Evolutionary conservation across 2,329 filamentous ascomycete species (phyloP).

Genomic region (Elsinoe necatrix): DNA sequence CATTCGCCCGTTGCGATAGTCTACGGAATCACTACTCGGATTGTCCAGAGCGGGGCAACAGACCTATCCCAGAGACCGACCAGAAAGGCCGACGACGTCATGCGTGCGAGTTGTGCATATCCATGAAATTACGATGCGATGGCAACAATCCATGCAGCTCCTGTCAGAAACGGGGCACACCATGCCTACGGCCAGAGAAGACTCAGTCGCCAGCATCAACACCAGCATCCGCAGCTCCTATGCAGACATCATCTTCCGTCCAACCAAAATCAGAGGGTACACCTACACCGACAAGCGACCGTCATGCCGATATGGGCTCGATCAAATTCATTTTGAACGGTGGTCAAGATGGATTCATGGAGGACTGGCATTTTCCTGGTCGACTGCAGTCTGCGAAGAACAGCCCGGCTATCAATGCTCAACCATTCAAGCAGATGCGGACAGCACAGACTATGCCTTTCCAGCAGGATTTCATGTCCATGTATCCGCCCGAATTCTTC

Average conservation of each 20-base stretch:
- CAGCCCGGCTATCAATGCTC: slow-evolving; percentile 11
- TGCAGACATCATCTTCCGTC: background rate
- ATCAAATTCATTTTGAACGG: slow-evolving; percentile 15
- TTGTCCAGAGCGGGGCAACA: slow-evolving; percentile 8
- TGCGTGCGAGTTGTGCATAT: slow-evolving; percentile 12
- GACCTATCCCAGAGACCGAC: slow-evolving; percentile 14
- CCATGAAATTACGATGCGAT: slow-evolving; percentile 14
- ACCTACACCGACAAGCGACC: slow-evolving; percentile 9
- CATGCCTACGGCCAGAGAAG: slow-evolving; percentile 9
- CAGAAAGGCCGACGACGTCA: slow-evolving; percentile 14
- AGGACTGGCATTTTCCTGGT: slow-evolving; percentile 14
- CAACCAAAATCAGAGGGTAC: slow-evolving; percentile 1
- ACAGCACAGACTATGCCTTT: background rate
- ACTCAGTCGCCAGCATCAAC: slow-evolving; percentile 4
- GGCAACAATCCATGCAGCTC: slow-evolving; percentile 14
- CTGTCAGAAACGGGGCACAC: slow-evolving; percentile 6
- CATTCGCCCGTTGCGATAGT: slow-evolving; percentile 14
- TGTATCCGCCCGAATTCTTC: slow-evolving; percentile 5
- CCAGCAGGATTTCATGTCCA: background rate
- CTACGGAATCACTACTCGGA: slow-evolving; percentile 14
- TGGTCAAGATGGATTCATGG: slow-evolving; percentile 14
- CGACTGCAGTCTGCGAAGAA: slow-evolving; percentile 3
- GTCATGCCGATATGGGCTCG: slow-evolving; percentile 11
- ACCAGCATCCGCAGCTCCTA: background rate
- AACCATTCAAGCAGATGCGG: slow-evolving; percentile 6